Conservation (phyloP, 2,329 filamentous ascomycete species). For the Aureobasidium zeae region DNA sequence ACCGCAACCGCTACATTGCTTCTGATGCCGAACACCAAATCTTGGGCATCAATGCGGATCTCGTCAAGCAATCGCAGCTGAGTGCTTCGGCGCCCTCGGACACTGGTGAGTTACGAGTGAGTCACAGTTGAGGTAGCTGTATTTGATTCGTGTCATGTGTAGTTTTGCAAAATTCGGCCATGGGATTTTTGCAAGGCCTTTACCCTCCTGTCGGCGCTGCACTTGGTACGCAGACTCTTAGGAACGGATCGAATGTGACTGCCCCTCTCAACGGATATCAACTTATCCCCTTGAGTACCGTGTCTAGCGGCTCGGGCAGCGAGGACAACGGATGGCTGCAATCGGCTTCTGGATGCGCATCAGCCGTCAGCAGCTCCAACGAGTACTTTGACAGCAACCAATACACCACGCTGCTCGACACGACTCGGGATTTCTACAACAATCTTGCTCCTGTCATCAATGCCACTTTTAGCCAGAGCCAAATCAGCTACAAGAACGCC, state of each 20-base stretch:
- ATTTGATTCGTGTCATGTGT: background rate
- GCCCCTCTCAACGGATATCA: constrained; percentile 74
- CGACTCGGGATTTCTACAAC: constrained; percentile 47
- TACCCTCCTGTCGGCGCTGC: constrained; percentile 64
- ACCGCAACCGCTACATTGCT: constrained; percentile 64
- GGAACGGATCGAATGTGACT: constrained; percentile 58
- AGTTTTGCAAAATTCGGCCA: constrained; percentile 72
- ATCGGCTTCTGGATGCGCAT: constrained; percentile 46
- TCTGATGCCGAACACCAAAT: constrained; percentile 52
- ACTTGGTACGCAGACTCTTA: constrained; percentile 49
- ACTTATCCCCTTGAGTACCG: constrained; percentile 63
- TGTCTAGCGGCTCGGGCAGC: constrained; percentile 43
- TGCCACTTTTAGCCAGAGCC: constrained; percentile 37
- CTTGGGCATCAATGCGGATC: constrained; percentile 53
- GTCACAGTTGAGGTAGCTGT: background rate
- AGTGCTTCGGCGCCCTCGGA: constrained; percentile 63
- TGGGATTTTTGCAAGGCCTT: constrained; percentile 72
- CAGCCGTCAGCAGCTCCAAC: constrained; percentile 49
- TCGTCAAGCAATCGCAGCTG: constrained; percentile 62
- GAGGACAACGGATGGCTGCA: constrained; percentile 46
- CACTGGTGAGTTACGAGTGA: constrained; percentile 17
- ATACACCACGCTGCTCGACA: constrained; percentile 40
- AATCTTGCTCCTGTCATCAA: constrained; percentile 45
- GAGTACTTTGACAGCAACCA: constrained; percentile 45
- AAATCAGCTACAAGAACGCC: constrained; percentile 53